phyloP scores from a whole-genome alignment of 768 basidiomycete genomes.

The Tephrocybe sp. region DNA sequence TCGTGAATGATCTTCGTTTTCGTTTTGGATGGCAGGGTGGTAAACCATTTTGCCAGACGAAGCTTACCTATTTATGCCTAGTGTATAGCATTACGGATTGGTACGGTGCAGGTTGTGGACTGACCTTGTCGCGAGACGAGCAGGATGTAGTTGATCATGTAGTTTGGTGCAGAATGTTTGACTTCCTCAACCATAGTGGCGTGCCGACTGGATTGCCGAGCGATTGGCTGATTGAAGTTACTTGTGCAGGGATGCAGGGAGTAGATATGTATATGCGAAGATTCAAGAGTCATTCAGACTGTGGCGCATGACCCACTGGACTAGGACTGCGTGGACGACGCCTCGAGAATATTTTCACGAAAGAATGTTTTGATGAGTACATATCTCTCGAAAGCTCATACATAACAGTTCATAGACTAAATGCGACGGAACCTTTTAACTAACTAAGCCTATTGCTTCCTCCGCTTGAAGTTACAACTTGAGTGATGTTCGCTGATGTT shows the following conservation, averaged over 20 bases:
- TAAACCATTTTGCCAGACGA: slow-evolving; percentile 94
- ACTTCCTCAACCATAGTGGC: neutral
- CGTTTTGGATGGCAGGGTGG: slow-evolving; percentile 73
- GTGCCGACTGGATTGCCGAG: neutral
- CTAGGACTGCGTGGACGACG: too few species aligned
- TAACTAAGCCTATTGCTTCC: neutral
- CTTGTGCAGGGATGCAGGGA: too few species aligned
- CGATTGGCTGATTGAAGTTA: neutral
- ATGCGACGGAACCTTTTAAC: too few species aligned
- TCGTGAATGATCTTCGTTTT: slow-evolving; percentile 95
- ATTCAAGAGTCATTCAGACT: too few species aligned
- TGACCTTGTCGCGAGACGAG: slow-evolving; percentile 89
- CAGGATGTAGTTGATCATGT: slow-evolving; percentile 90
- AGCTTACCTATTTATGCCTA: slow-evolving; percentile 76
- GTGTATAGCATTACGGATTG: slow-evolving; percentile 1
- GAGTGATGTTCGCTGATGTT: slow-evolving; percentile 55
- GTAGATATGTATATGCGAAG: too few species aligned
- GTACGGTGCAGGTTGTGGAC: slow-evolving; percentile 15
- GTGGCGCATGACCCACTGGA: too few species aligned
- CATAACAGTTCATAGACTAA: slow-evolving; percentile 4
- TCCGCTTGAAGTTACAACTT: slow-evolving; percentile 42
- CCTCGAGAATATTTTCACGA: too few species aligned
- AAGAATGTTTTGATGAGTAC: too few species aligned
- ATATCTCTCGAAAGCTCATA: neutral
- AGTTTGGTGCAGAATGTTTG: neutral